Evolutionary conservation across 192 early-diverging fungal genomes (phyloP).

Genomic region (Glomus cerebriforme): DNA sequence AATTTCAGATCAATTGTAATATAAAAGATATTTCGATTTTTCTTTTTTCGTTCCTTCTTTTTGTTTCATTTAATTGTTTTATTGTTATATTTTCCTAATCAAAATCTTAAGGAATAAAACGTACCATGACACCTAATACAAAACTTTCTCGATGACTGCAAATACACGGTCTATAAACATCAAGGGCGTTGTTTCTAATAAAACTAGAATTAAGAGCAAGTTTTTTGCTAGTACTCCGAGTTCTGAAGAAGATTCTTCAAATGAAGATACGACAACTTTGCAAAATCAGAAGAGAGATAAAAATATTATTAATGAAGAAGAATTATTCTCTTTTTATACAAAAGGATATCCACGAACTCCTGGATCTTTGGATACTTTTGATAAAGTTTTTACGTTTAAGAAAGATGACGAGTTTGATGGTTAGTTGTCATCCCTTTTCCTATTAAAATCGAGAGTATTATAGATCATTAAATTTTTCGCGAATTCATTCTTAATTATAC

Average conservation of each 20-base stretch:
- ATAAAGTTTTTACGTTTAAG: not conserved
- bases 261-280: not conserved
- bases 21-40: not conserved
- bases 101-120: not conserved
- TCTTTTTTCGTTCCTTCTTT: not conserved
- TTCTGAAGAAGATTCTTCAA: constrained; percentile 4
- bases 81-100: not conserved
- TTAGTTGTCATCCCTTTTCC: not conserved
- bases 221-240: constrained; percentile 4
- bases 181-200: not conserved
- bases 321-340: not conserved
- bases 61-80: not conserved
- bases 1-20: not conserved
- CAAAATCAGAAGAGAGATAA: not conserved
- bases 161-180: constrained; percentile 2
- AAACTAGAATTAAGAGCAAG: not conserved
- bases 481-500: too few species aligned
- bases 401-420: constrained; percentile 5
- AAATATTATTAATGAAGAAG: not conserved
- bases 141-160: not conserved
- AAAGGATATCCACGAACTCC: not conserved
- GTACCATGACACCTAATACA: not conserved
- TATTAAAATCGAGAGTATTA: not conserved
- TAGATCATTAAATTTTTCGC: not conserved
- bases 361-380: not conserved